These are phyloP conservation scores for Pistacia atlantica DNA, from an alignment of 345 rosid genomes.

Conservation along the genomic window DNA sequence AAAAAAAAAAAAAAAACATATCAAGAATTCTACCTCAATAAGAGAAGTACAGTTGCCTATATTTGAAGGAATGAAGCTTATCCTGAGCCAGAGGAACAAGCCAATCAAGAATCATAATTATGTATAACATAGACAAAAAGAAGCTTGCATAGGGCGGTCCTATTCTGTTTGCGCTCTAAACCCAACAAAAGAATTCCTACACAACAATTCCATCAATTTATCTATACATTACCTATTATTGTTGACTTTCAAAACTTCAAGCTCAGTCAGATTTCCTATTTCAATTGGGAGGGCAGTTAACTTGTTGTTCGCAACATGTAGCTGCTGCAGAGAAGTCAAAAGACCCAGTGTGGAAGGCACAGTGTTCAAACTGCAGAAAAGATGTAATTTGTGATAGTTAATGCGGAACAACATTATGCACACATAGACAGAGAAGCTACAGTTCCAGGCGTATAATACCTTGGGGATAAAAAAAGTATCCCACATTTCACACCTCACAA, in stretches of 20 bases:
- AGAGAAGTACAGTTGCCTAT: slow-evolving; percentile 66
- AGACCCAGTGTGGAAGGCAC: slow-evolving; percentile 65
- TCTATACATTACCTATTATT: slow-evolving; percentile 63
- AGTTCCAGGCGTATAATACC: background rate
- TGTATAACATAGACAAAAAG: background rate
- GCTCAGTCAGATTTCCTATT: slow-evolving; percentile 61
- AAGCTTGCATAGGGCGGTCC: background rate
- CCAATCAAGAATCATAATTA: slow-evolving; percentile 1
- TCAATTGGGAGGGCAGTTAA: slow-evolving; percentile 70
- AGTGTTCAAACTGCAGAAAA: slow-evolving; percentile 60
- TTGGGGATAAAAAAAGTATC: background rate
- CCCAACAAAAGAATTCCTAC: background rate
- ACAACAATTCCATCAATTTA: background rate
- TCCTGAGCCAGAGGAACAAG: slow-evolving; percentile 45
- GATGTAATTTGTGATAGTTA: background rate
- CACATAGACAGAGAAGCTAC: background rate
- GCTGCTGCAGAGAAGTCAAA: slow-evolving; percentile 66
- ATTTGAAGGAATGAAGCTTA: slow-evolving; percentile 46
- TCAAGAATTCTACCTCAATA: slow-evolving; percentile 51
- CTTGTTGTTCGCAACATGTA: slow-evolving; percentile 65
- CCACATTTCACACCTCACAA: background rate
- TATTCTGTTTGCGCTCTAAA: background rate
- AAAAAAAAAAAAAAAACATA: background rate
- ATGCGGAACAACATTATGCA: background rate
- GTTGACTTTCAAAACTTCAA: slow-evolving; percentile 75